Conservation (phyloP, 129 eudicot genomes). For the Oenanthe sinensis region DNA sequence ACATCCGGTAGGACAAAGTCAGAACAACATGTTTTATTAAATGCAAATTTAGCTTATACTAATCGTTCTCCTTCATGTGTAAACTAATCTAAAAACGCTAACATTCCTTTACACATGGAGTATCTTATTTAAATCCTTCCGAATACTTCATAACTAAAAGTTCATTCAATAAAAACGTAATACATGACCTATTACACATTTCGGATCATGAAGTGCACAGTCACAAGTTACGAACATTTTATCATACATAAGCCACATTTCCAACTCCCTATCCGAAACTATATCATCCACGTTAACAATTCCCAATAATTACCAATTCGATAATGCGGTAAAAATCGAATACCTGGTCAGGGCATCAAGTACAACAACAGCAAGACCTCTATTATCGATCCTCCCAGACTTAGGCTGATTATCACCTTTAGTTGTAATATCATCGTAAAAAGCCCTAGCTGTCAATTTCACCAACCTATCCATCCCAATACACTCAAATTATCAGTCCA, state of each 20-base stretch:
- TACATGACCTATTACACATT: neutral
- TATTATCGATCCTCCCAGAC: constrained; percentile 72
- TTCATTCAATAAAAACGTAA: neutral
- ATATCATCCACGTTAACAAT: neutral
- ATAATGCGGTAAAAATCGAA: neutral
- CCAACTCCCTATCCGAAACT: neutral
- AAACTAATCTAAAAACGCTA: neutral
- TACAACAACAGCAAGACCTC: constrained; percentile 90
- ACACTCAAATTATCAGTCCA: constrained; percentile 1
- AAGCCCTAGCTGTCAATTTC: constrained; percentile 86
- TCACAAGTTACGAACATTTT: neutral
- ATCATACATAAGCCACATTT: neutral
- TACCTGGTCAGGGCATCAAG: constrained; percentile 96
- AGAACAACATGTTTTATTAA: neutral
- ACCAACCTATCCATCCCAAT: constrained; percentile 50
- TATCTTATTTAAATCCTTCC: neutral
- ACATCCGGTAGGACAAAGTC: neutral
- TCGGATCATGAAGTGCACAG: too few relatives aligned
- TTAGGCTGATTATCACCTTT: constrained; percentile 89
- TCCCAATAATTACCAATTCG: neutral
- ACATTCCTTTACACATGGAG: neutral
- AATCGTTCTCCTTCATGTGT: neutral
- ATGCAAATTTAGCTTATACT: too few relatives aligned
- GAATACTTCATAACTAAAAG: neutral
- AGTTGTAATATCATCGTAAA: constrained; percentile 76